Base-by-base conservation (phyloP, 2,329 filamentous ascomycete genomes). In the Elsinoe necatrix region DNA sequence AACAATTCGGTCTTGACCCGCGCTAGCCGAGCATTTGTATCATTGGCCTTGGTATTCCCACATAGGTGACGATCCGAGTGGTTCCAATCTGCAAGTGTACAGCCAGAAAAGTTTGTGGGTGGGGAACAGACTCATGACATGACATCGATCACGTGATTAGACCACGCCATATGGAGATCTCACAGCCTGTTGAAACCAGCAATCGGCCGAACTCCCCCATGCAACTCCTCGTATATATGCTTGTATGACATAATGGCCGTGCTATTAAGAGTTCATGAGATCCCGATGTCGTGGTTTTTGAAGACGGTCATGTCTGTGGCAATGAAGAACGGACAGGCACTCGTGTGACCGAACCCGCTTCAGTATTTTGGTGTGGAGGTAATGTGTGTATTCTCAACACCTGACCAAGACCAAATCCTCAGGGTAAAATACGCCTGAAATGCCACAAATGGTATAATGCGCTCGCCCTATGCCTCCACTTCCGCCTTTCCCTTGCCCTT, bases 121-220 rank as follows among this genome's bases (percentile, higher is more conserved):
- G n/a, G n/a, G n/a, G n/a, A n/a, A n/a, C n/a, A n/a, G n/a, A n/a
- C n/a, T n/a, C n/a, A n/a, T n/a, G n/a, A n/a, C n/a, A n/a, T n/a
- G n/a, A n/a, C n/a, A n/a, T n/a, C n/a, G n/a, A n/a, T n/a, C n/a
- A n/a, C n/a, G n/a, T n/a, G n/a, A n/a, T n/a, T n/a, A n/a, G n/a
- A 48, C 23, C 43, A 48, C 43, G 43, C 45, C 45, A 50, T 50
- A 50, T 25, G 20, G 39, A 42, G 39, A 21, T 42, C 39, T 42
- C 20, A 20, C 20, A 42, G 39, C 16, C 39, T 42, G 6, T 42
- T 9, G 39, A 42, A 16, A 42, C 39, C 9, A 37, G 34, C 12
- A 7, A 14, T 14, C 14, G 12, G 34, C 34, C 34, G 34, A 37
- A 37, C 34, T 37, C 34, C 34, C 5, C 5, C 5, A 37, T 37